Base-by-base conservation (phyloP, 192 early-diverging fungal genomes). In the Geosiphon pyriformis region DNA sequence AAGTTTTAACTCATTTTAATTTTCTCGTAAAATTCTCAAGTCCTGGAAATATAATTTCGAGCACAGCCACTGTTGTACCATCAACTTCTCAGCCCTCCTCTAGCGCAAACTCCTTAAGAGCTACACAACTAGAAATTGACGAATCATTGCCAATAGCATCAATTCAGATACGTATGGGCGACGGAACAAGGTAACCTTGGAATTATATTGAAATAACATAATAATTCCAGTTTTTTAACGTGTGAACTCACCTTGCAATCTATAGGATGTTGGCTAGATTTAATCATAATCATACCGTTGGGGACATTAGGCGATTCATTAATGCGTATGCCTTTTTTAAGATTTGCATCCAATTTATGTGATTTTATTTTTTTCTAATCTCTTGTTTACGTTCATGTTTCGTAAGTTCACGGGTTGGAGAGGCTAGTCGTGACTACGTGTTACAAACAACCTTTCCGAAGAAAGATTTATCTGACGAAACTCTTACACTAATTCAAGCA, bases 211-310 rank as follows among this genome's bases (percentile, higher is more conserved):
- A 34, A 56, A 30, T 58, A 15, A 1, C 55, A 10, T 54, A 50
- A 50, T 53, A 42, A 61, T 81, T 4, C 4, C 7, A 52, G 20
- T 20, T 4, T 6, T 23, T 50, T 49, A 31, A 3, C 8, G 42
- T 34, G 18, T 42, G 30, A 35, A 33, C 26, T 29, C 25, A 37
- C 17, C 29, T 54, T 55, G 1, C 37, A 20, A 42, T 61, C 60
- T 31, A 12, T 55, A 66, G 92, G 61, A 71, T 94, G 78, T 84
- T 96, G n/a, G 87, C 85, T n/a, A 86, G 85, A 58, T 86, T 91
- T 62, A 98, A 98, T 71, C 92, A 93, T 52, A 87, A 88, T 15
- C 92, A 96, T 63, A 95, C 92, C 0, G 73, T 98, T 55, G 89
- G 82, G 30, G 96, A 96, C 58, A 71, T 98, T 30, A 83, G 92